phyloP scores from a whole-genome alignment of 1,139 yeast genomes.

The Yamadazyma diddensiae region DNA sequence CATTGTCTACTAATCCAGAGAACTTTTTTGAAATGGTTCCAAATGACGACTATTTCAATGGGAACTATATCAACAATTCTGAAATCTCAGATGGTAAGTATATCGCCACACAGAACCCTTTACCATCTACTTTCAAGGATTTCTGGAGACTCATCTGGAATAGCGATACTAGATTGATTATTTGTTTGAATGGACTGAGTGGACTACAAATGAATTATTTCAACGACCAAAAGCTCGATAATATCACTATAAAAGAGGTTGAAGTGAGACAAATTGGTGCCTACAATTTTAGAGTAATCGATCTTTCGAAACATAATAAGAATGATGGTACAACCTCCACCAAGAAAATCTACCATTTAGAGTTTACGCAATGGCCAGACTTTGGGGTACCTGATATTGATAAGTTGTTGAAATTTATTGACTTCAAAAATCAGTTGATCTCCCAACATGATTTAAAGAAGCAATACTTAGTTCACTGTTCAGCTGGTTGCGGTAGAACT shows the following conservation, averaged over 20 bases:
- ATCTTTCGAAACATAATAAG: conserved; percentile 8
- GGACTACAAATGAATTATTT: conserved; percentile 18
- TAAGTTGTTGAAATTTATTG: conserved; percentile 52
- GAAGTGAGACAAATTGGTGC: conserved; percentile 10
- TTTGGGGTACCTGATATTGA: conserved; percentile 62
- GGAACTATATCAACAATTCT: conserved; percentile 31
- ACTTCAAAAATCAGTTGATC: conserved; percentile 43
- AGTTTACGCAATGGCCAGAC: conserved; percentile 79
- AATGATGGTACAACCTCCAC: conserved; percentile 8
- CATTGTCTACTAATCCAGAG: conserved; percentile 4
- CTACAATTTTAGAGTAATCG: conserved; percentile 13
- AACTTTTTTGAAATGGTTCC: conserved; percentile 4
- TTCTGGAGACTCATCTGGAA: conserved; percentile 48
- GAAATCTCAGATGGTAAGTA: conserved; percentile 22
- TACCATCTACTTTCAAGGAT: conserved; percentile 37
- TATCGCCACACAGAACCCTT: conserved; percentile 47
- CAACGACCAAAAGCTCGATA: conserved; percentile 18
- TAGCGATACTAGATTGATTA: conserved; percentile 58
- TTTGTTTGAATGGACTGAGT: conserved; percentile 59
- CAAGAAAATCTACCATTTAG: conserved; percentile 53
- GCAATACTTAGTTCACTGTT: conserved; percentile 55
- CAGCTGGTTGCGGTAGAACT: conserved; percentile 84
- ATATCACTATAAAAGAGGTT: conserved; percentile 14
- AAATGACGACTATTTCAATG: conserved; percentile 41
- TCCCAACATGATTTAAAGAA: conserved; percentile 15